Conservation (phyloP, 345 rosid species). For the Triadica sebifera region DNA sequence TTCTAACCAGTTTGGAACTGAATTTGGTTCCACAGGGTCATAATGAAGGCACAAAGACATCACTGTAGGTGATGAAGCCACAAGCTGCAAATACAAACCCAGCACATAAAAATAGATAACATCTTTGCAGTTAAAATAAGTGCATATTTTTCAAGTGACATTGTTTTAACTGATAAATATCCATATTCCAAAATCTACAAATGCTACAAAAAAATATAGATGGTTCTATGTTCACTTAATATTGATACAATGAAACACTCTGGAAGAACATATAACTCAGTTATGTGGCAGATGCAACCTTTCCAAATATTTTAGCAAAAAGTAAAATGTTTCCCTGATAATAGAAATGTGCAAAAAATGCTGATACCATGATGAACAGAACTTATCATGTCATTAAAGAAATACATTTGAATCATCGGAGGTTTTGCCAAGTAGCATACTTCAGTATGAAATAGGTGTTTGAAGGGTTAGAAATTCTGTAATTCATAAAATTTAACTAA, state of each 20-base stretch:
- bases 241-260: not conserved
- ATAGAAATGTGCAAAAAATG: not conserved
- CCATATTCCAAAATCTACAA: conserved; percentile 4
- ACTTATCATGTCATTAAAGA: not conserved
- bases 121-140: conserved; percentile 2
- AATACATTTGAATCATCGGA: not conserved
- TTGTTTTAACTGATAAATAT: conserved; percentile 1
- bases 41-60: conserved; percentile 56
- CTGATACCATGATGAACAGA: not conserved
- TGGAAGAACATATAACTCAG: not conserved
- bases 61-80: conserved; percentile 63
- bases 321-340: not conserved
- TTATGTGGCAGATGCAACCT: not conserved
- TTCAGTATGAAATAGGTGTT: not conserved
- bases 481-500: not conserved
- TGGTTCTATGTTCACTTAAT: not conserved
- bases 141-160: not conserved
- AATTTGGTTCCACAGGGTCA: conserved; percentile 56
- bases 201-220: not conserved
- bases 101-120: conserved; percentile 9
- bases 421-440: not conserved
- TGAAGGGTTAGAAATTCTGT: not conserved
- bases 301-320: not conserved
- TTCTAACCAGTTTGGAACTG: conserved; percentile 70
- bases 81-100: conserved; percentile 54